phyloP scores from a whole-genome alignment of 352 stramenopile species.

The Pythium rishiriense region DNA sequence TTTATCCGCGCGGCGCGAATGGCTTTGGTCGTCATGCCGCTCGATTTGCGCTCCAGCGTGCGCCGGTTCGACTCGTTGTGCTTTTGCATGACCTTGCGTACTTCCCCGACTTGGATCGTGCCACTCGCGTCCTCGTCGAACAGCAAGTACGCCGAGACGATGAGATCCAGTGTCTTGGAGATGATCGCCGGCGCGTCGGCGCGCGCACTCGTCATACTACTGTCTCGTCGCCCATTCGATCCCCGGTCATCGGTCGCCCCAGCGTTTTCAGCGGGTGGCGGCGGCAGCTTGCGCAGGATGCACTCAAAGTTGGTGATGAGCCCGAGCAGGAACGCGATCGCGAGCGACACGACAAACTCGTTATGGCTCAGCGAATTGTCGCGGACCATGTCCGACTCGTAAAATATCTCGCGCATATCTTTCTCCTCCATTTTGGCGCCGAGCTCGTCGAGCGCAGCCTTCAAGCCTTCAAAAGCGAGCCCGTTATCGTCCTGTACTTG shows the following conservation, averaged over 20 bases:
- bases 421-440: slow-evolving; percentile 68
- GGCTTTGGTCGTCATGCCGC: slow-evolving; percentile 54
- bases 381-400: slow-evolving; percentile 88
- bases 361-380: slow-evolving; percentile 85
- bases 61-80: slow-evolving; percentile 35
- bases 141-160: slow-evolving; percentile 80
- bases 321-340: slow-evolving; percentile 80
- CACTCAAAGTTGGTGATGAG: slow-evolving; percentile 77
- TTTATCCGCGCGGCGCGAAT: slow-evolving; percentile 81
- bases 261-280: not conserved
- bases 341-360: slow-evolving; percentile 85
- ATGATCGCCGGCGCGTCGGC: slow-evolving; percentile 49
- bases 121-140: slow-evolving; percentile 85
- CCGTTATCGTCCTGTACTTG: slow-evolving; percentile 42
- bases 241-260: slow-evolving; percentile 19
- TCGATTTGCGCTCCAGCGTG: slow-evolving; percentile 53
- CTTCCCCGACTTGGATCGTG: slow-evolving; percentile 78
- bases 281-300: slow-evolving; percentile 29
- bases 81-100: slow-evolving; percentile 64
- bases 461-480: slow-evolving; percentile 70
- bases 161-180: slow-evolving; percentile 77
- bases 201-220: slow-evolving; percentile 8
- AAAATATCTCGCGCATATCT: slow-evolving; percentile 80
- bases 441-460: slow-evolving; percentile 50
- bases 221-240: slow-evolving; percentile 12